These are phyloP conservation scores for Leptographium wingfieldii DNA, from an alignment of 2,329 filamentous ascomycete species.

Conservation along the genomic window DNA sequence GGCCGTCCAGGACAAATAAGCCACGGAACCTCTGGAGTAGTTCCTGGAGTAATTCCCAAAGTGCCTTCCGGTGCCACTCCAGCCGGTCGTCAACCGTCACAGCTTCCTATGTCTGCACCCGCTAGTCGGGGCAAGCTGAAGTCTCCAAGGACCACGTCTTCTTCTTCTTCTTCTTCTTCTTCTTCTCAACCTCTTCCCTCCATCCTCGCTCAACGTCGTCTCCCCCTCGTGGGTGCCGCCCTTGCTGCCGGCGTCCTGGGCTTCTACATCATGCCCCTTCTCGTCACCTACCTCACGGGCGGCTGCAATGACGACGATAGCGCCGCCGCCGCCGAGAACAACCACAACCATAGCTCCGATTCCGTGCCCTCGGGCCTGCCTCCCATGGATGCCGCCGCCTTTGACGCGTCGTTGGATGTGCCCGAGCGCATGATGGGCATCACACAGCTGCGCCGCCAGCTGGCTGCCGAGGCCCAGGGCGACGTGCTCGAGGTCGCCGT, in stretches of 20 bases:
- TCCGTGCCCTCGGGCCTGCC: conserved; percentile 19
- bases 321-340: neutral
- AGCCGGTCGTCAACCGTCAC: neutral
- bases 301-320: conserved; percentile 5
- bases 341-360: conserved; percentile 3
- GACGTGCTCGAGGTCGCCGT: conserved; percentile 51
- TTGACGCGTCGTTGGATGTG: conserved; percentile 45
- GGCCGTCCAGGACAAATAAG: neutral
- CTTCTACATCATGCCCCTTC: conserved; percentile 12
- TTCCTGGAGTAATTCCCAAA: neutral
- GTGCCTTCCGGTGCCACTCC: neutral
- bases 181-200: conserved; percentile 12
- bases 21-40: neutral
- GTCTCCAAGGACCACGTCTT: conserved; percentile 3
- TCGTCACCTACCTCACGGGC: conserved; percentile 9
- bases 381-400: conserved; percentile 35
- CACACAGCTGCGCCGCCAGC: conserved; percentile 32
- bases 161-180: conserved; percentile 7
- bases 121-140: neutral
- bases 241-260: conserved; percentile 14
- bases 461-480: conserved; percentile 36
- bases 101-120: neutral
- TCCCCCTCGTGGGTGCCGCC: conserved; percentile 13
- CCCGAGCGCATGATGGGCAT: conserved; percentile 47
- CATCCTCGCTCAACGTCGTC: conserved; percentile 14